Percentiles rank a stretch among this genome's conserved stretches.
Evolutionary conservation across 2,329 filamentous ascomycete species (phyloP).

Genomic region (Beauveria medogensis): DNA sequence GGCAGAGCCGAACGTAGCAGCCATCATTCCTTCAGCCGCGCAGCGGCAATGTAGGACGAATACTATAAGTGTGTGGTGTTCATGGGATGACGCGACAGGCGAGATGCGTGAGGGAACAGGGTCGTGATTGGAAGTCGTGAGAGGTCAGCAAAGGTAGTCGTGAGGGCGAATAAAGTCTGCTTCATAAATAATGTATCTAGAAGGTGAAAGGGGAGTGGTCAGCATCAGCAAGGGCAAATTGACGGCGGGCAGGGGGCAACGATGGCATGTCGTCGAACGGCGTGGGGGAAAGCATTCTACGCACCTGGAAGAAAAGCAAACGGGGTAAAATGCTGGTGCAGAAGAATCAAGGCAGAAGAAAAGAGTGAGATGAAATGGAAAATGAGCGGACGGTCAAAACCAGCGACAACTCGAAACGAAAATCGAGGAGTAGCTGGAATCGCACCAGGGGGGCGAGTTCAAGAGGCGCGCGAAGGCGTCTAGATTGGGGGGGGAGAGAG

Average conservation of each 20-base stretch:
- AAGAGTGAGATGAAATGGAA: conserved; percentile 24
- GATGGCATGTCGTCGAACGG: not conserved
- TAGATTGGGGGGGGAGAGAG: conserved; percentile 15
- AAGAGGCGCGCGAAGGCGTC: conserved; percentile 9
- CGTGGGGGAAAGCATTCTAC: not conserved
- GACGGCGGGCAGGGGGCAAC: not conserved
- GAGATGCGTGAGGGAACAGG: conserved; percentile 7
- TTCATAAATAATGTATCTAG: conserved; percentile 15
- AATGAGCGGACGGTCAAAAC: conserved; percentile 54
- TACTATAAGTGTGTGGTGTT: conserved; percentile 18
- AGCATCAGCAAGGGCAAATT: conserved; percentile 7
- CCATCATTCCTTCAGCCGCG: conserved; percentile 39
- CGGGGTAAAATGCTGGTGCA: conserved; percentile 14
- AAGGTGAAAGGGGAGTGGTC: not conserved
- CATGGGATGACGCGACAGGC: conserved; percentile 28
- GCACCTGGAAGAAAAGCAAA: conserved; percentile 18
- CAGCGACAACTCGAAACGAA: conserved; percentile 40
- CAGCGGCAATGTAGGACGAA: conserved; percentile 36
- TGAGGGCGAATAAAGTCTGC: conserved; percentile 12
- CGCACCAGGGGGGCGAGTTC: conserved; percentile 36
- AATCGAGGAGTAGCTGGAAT: conserved; percentile 46
- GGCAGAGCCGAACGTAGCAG: conserved; percentile 32
- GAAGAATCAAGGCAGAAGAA: conserved; percentile 18
- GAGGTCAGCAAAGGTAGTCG: not conserved
- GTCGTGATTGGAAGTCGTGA: conserved; percentile 11